Conservation (phyloP, 768 basidiomycete genomes). For the Auricularia sp. region DNA sequence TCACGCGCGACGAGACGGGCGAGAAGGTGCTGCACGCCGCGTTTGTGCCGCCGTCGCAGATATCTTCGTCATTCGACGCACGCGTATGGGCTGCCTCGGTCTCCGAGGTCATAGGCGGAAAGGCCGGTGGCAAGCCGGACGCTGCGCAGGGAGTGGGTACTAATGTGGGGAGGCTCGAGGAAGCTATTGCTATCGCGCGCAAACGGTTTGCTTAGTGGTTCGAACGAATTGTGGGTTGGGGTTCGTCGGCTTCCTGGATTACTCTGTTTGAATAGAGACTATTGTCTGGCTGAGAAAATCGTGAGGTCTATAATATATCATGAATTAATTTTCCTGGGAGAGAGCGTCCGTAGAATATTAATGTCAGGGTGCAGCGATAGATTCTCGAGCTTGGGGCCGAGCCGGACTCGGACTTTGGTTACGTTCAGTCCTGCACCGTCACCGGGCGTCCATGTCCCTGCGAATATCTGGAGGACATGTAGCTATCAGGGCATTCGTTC, state of each 20-base stretch:
- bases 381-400: too few species aligned
- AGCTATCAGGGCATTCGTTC: not conserved
- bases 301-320: too few species aligned
- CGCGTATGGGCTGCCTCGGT: slow-evolving; percentile 81
- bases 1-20: slow-evolving; percentile 60
- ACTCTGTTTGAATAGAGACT: too few species aligned
- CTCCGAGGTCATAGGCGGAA: slow-evolving; percentile 75
- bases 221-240: not conserved
- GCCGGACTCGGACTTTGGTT: not conserved
- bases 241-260: not conserved
- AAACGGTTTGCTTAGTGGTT: slow-evolving; percentile 20
- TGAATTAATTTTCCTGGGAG: too few species aligned
- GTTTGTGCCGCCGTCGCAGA: slow-evolving; percentile 49
- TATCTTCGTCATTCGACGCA: slow-evolving; percentile 56
- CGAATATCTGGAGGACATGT: not conserved
- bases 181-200: slow-evolving; percentile 53
- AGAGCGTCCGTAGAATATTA: too few species aligned
- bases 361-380: too few species aligned
- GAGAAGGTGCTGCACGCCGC: slow-evolving; percentile 84
- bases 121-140: slow-evolving; percentile 95
- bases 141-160: slow-evolving; percentile 80
- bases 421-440: not conserved
- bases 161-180: slow-evolving; percentile 48
- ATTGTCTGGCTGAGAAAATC: too few species aligned
- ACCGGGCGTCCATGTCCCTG: not conserved